Percentiles rank a stretch among this genome's conserved stretches.
These are phyloP conservation scores for Curvularia lunata DNA, from an alignment of 2,329 filamentous ascomycete genomes.

Conservation along the genomic window DNA sequence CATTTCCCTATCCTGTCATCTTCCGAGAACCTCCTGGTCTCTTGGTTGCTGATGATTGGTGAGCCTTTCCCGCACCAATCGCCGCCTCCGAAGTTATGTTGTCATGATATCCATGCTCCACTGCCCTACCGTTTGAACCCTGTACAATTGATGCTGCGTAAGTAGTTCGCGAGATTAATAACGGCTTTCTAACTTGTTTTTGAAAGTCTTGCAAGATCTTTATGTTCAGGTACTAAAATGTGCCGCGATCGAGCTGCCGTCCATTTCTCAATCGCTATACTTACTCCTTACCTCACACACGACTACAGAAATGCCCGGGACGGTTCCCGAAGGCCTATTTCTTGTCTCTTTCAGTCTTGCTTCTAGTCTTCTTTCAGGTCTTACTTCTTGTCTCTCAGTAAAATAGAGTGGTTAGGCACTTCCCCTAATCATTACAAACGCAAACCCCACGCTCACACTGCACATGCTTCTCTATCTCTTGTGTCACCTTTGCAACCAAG, in stretches of 20 bases:
- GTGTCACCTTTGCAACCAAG: slow-evolving; percentile 24
- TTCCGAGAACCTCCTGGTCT: slow-evolving; percentile 8
- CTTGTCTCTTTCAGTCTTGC: slow-evolving; percentile 10
- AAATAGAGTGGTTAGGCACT: slow-evolving; percentile 15
- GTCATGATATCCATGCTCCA: background rate
- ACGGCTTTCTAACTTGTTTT: background rate
- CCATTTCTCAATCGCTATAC: slow-evolving; percentile 24
- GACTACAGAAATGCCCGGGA: slow-evolving; percentile 4
- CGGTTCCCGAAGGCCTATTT: slow-evolving; percentile 10
- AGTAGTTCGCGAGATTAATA: background rate
- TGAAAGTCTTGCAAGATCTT: background rate
- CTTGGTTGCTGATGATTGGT: slow-evolving; percentile 4
- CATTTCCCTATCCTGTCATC: slow-evolving; percentile 28
- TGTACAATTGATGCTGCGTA: slow-evolving; percentile 3
- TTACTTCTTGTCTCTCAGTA: slow-evolving; percentile 4
- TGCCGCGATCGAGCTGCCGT: slow-evolving; percentile 6
- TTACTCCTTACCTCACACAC: background rate
- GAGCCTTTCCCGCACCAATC: background rate
- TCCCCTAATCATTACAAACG: slow-evolving; percentile 4
- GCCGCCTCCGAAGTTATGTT: background rate
- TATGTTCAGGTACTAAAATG: slow-evolving; percentile 2
- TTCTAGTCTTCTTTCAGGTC: background rate
- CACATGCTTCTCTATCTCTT: slow-evolving; percentile 5
- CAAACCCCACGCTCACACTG: slow-evolving; percentile 9
- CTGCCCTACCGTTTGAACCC: slow-evolving; percentile 18